Conservation (phyloP, 2,329 filamentous ascomycete species). For the Fusarium buharicum region DNA sequence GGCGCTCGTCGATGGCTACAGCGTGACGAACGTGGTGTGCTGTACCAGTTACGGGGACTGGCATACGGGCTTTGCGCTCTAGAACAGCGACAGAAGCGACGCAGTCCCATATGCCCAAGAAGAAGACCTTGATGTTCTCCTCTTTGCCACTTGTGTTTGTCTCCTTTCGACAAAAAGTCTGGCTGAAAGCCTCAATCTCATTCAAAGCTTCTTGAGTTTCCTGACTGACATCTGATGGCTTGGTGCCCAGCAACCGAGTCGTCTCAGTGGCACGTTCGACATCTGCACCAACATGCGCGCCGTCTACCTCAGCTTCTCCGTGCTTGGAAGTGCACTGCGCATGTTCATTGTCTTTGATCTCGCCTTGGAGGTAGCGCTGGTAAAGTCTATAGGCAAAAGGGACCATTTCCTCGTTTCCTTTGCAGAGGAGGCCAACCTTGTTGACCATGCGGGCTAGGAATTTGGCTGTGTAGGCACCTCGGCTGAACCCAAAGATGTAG, state of each 20-base stretch:
- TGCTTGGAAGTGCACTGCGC: conserved; percentile 27
- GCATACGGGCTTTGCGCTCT: conserved; percentile 52
- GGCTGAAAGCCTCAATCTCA: conserved; percentile 58
- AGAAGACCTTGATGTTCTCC: conserved; percentile 60
- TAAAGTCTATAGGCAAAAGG: conserved; percentile 60
- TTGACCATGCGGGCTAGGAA: conserved; percentile 64
- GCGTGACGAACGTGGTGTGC: conserved; percentile 62
- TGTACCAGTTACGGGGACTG: conserved; percentile 53
- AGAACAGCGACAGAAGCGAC: conserved; percentile 62
- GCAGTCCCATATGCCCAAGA: conserved; percentile 66
- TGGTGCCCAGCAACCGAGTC: conserved; percentile 32
- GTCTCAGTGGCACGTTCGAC: background rate
- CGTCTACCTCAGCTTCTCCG: background rate
- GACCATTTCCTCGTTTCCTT: conserved; percentile 65
- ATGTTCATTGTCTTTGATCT: conserved; percentile 49
- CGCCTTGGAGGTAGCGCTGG: conserved; percentile 54
- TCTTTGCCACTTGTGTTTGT: conserved; percentile 21
- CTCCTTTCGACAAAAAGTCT: conserved; percentile 59
- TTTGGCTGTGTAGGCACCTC: conserved; percentile 64
- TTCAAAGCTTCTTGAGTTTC: conserved; percentile 44
- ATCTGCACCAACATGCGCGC: too few relatives aligned
- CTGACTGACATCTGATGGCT: conserved; percentile 39
- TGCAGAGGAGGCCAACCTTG: conserved; percentile 60
- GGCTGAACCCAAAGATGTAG: conserved; percentile 65
- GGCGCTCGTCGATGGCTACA: conserved; percentile 63